phyloP scores from a whole-genome alignment of 1,139 yeast species.

The Saccharomyces hybrid region DNA sequence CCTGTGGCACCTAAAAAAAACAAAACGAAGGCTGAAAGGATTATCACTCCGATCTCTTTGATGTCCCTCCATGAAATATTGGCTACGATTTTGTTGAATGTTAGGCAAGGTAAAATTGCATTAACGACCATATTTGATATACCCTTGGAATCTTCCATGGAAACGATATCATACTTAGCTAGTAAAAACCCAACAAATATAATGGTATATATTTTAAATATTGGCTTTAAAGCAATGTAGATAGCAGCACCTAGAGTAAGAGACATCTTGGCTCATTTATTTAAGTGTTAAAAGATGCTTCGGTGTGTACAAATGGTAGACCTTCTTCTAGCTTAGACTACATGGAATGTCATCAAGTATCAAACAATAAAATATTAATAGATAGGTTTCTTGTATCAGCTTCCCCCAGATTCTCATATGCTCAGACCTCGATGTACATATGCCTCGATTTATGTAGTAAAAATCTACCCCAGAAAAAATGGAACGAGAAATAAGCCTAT shows the following conservation, averaged over 20 bases:
- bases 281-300: background rate
- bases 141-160: constrained; percentile 68
- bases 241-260: constrained; percentile 58
- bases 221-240: constrained; percentile 78
- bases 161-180: constrained; percentile 58
- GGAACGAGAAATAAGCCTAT: background rate
- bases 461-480: background rate
- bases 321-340: background rate
- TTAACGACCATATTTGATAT: constrained; percentile 66
- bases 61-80: constrained; percentile 66
- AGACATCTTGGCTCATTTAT: constrained; percentile 12
- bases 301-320: background rate
- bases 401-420: background rate
- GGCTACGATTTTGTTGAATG: constrained; percentile 66
- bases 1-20: constrained; percentile 46
- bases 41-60: constrained; percentile 66
- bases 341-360: background rate
- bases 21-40: constrained; percentile 55
- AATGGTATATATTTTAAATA: constrained; percentile 74
- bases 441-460: background rate
- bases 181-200: constrained; percentile 61
- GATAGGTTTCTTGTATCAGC: background rate
- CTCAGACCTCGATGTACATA: background rate
- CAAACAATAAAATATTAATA: background rate
- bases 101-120: constrained; percentile 69